Base-by-base conservation (phyloP, 148 eudicot genomes). In the Fagopyrum esculentum region DNA sequence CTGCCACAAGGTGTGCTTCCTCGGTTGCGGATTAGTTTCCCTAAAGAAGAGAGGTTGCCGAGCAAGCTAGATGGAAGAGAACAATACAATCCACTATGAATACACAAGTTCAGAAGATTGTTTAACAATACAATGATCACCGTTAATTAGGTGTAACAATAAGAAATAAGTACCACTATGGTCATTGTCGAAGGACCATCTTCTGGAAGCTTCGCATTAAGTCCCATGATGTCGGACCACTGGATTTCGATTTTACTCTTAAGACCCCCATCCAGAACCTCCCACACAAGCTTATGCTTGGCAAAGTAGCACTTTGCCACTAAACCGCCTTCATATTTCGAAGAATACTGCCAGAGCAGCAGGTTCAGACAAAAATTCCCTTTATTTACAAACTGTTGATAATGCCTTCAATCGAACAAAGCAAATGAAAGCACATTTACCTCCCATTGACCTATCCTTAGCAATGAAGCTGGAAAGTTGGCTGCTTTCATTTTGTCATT, bases 241-340 rank as follows among this genome's bases (percentile, higher is more conserved):
- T 89, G 99, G 75, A 96, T 83, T 84, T 96, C 99, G 48, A 96
- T 89, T 73, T 92, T 96, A 84, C 87, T 89, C 86, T 96, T 96
- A 45, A 92, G 87, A 44, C 99, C 98, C 80, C 90, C 88, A 4
- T 92, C 88, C 77, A 92, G 93, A 76, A 92, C 80, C 83, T 96
- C 99, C 99, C 99, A 96, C 7, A 96, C 98, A 69, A 96, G 91
- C 79, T 96, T 96, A 73, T 90, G 92, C 80, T 92, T 96, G 6
- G 97, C 97, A 82, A 90, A 96, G 85, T 92, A 96, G 82, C 99
- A 96, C 83, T 96, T 96, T 44, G 94, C 99, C 71, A 96, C 94
- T 75, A 96, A 85, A 87, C 90, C 99, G 52, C 97, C 97, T 81
- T 90, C 98, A 57, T 86, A 82, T 72, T 79, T 89, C 30, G 98